Percentiles rank a stretch among this genome's conserved stretches.
phyloP scores from a whole-genome alignment of 2,329 filamentous ascomycete species.

The Alternaria sp. region DNA sequence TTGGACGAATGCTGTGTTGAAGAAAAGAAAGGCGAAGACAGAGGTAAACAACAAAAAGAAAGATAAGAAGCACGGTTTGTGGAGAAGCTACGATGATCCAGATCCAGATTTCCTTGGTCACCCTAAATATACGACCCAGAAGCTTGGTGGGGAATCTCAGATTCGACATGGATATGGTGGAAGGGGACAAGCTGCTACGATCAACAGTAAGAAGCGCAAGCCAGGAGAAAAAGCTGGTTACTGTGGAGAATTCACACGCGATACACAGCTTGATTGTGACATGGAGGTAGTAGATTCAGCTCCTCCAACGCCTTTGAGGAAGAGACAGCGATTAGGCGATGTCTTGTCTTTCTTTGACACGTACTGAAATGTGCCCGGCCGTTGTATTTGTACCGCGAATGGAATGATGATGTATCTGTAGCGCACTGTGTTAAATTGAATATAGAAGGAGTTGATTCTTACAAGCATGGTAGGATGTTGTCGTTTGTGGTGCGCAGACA shows the following conservation, averaged over 20 bases:
- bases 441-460: neutral
- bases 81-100: neutral
- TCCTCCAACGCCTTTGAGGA: neutral
- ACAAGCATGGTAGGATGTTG: neutral
- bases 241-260: neutral
- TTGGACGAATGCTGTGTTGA: neutral
- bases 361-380: neutral
- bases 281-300: too few relatives aligned
- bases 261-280: neutral
- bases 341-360: neutral
- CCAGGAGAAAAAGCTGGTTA: neutral
- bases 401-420: neutral
- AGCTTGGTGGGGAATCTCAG: neutral
- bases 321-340: neutral
- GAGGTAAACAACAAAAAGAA: too few relatives aligned
- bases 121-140: neutral
- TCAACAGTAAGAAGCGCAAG: neutral
- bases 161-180: neutral
- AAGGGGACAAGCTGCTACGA: neutral
- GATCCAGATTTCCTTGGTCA: neutral
- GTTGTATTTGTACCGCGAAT: neutral
- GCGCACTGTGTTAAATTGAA: neutral
- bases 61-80: neutral
- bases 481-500: slow-evolving; percentile 41
- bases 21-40: too few relatives aligned